Percentiles rank a stretch among this genome's conserved stretches.
phyloP scores from a whole-genome alignment of 2,329 filamentous ascomycete species.

The Phoma sp. region DNA sequence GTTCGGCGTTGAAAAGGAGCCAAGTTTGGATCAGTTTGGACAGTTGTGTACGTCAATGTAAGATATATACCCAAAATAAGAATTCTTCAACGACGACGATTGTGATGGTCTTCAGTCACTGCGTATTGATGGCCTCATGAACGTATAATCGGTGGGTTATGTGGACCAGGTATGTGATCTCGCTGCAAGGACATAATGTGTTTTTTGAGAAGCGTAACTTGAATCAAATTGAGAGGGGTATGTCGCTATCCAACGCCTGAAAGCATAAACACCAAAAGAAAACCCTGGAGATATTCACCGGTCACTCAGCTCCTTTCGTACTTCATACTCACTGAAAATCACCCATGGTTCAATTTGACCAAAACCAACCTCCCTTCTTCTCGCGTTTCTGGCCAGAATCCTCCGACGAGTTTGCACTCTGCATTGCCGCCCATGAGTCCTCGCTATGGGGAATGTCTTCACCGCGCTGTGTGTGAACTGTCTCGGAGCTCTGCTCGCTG shows the following conservation, averaged over 20 bases:
- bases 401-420: slow-evolving; percentile 8
- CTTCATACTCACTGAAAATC: background rate
- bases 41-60: slow-evolving; percentile 1
- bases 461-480: slow-evolving; percentile 54
- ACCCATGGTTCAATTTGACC: slow-evolving; percentile 27
- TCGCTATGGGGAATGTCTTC: slow-evolving; percentile 21
- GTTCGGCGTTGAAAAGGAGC: background rate
- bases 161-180: too few species aligned
- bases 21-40: background rate
- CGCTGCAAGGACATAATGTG: too few species aligned
- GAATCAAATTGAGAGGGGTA: slow-evolving; percentile 13
- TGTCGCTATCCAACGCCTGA: slow-evolving; percentile 13
- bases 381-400: slow-evolving; percentile 2
- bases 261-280: background rate
- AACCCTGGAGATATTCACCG: too few species aligned
- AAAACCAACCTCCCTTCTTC: slow-evolving; percentile 43
- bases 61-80: slow-evolving; percentile 14
- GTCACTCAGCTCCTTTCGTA: background rate
- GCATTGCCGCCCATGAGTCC: slow-evolving; percentile 22
- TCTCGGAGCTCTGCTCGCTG: slow-evolving; percentile 65
- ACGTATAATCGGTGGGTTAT: too few species aligned
- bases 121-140: too few species aligned
- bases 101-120: too few species aligned
- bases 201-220: too few species aligned
- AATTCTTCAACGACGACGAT: too few species aligned